Evolutionary conservation across 2,329 filamentous ascomycete species (phyloP), one percentile per base, ranked within the genome.

Genomic region (Tolypocladium album): DNA sequence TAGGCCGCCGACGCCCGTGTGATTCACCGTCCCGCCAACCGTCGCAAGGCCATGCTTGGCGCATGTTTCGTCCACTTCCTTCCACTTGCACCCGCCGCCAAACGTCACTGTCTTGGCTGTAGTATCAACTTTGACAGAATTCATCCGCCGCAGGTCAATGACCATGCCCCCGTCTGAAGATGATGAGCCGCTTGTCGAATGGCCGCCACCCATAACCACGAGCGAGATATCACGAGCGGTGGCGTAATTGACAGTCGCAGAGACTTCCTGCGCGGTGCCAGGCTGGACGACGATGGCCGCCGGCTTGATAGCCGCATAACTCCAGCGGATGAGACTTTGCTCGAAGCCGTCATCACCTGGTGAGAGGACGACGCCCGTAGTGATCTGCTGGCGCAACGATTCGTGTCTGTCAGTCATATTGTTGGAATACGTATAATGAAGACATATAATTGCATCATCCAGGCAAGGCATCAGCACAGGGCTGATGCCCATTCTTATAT

Each of bases 1-100:
- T 17, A 87, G 71, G 0, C 82, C 85, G 2, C 82, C 84, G 7
- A 87, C 80, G 7, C 85, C 84, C 1, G 83, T 87, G 63, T 86
- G 81, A 50, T 82, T 82, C 12, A 87, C 82, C 0, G 84, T 85
- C 3, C 85, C 85, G 11, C 83, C 84, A 0, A 86, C 81, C 1
- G 82, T 82, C 2, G 82, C 84, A 3, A 87, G 75, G 0, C 77
- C 76, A 64, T 82, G 71, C 56, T 76, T 69, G 58, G 73, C 79
- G 0, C 78, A 78, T 0, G 77, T 78, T 7, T 74, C 69, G 63
- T 86, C 82, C 15, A 86, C 78, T 64, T 84, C 79, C 59, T 71
- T 72, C 81, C 82, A 84, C 2, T 75, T 66, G 52, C 78, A 76
- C 9, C 83, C 82, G 34, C 82, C 81, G 60, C 79, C 76, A 24